Evolutionary conservation across 2,329 filamentous ascomycete species (phyloP).

Genomic region (Scedosporium minutisporum): DNA sequence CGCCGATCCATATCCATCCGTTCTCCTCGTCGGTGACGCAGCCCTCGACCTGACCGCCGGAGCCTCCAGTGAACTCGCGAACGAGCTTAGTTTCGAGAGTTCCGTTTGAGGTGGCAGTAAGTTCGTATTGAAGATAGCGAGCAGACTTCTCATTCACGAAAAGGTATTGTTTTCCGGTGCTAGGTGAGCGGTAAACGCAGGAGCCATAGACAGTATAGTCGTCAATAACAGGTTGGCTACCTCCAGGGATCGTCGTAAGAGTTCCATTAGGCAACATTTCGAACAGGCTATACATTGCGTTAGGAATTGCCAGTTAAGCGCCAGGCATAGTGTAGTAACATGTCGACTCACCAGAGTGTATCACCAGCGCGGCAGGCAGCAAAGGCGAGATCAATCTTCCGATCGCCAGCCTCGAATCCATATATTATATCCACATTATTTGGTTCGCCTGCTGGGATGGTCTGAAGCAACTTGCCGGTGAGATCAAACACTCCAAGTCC

Average conservation of each 20-base stretch:
- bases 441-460: constrained; percentile 33
- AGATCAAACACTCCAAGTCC: constrained; percentile 41
- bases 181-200: constrained; percentile 38
- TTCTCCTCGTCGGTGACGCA: constrained; percentile 43
- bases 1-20: constrained; percentile 39
- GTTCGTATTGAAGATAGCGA: constrained; percentile 43
- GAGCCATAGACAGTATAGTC: constrained; percentile 42
- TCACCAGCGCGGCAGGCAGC: constrained; percentile 41
- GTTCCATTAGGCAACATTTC: constrained; percentile 37
- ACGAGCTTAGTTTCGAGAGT: constrained; percentile 36
- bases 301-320: constrained; percentile 1
- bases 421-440: constrained; percentile 48
- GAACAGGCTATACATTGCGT: constrained; percentile 28
- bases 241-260: constrained; percentile 31
- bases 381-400: constrained; percentile 36
- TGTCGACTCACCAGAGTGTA: constrained; percentile 37
- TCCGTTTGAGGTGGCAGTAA: constrained; percentile 28
- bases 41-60: constrained; percentile 43
- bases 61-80: constrained; percentile 39
- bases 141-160: constrained; percentile 46
- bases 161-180: constrained; percentile 38
- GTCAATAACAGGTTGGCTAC: constrained; percentile 32
- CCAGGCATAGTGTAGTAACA: background rate
- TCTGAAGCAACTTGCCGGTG: constrained; percentile 35
- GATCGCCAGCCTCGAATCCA: constrained; percentile 30